A percentile compares a stretch with the other conserved stretches of the same genome.
These are phyloP conservation scores for Heterobasidion irregulare DNA, from an alignment of 1,284 basidiomycete genomes.

Conservation along the genomic window DNA sequence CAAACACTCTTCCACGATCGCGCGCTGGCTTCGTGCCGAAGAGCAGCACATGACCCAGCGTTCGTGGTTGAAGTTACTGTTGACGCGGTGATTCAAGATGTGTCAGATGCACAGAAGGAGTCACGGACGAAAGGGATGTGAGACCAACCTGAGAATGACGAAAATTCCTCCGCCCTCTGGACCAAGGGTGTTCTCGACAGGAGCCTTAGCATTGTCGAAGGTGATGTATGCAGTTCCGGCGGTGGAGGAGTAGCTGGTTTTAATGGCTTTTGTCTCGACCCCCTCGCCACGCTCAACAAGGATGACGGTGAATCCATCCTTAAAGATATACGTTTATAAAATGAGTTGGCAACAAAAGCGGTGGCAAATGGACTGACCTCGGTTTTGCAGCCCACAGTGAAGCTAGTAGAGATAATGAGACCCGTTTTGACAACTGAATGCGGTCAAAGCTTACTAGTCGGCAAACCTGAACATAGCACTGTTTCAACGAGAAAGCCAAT, in stretches of 20 bases:
- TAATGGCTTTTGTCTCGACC: constrained; percentile 88
- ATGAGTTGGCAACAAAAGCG: too few relatives aligned
- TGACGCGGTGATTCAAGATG: too few relatives aligned
- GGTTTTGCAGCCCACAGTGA: constrained; percentile 70
- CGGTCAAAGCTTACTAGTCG: too few relatives aligned
- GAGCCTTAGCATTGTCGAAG: constrained; percentile 88
- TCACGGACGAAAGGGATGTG: too few relatives aligned
- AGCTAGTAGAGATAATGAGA: constrained; percentile 44
- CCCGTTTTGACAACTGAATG: too few relatives aligned
- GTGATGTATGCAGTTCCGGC: constrained; percentile 90
- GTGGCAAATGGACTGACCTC: constrained; percentile 11
- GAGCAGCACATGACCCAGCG: constrained; percentile 70
- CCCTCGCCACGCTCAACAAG: constrained; percentile 74
- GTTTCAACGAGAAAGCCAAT: too few relatives aligned
- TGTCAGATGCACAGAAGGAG: too few relatives aligned
- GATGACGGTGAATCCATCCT: constrained; percentile 82
- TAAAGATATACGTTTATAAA: too few relatives aligned
- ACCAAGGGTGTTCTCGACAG: constrained; percentile 81
- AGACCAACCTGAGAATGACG: constrained; percentile 51
- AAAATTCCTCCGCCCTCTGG: constrained; percentile 79
- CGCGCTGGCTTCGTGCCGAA: constrained; percentile 57
- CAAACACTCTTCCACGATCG: constrained; percentile 72
- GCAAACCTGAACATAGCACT: too few relatives aligned
- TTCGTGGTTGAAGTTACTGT: constrained; percentile 77
- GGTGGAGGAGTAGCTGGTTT: constrained; percentile 80